Evolutionary conservation across 805 yeast species (phyloP).

Genomic region (Saccharomycopsis schoenii): DNA sequence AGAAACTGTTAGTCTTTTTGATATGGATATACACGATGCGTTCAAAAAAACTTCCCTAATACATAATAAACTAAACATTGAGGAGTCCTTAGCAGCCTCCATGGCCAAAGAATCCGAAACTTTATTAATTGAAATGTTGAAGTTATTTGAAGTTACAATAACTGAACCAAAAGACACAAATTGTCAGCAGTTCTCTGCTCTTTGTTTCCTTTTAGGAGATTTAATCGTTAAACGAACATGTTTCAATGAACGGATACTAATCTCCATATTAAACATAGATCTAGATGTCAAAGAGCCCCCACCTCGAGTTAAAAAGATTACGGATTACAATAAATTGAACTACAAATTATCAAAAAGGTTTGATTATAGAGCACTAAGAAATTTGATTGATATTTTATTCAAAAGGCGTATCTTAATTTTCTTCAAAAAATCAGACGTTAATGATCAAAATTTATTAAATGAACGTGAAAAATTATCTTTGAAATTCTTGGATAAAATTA

Average conservation of each 20-base stretch:
- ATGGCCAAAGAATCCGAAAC: slow-evolving; percentile 6
- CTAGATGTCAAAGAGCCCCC: slow-evolving; percentile 7
- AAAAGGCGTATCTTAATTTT: slow-evolving; percentile 5
- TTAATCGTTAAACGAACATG: slow-evolving; percentile 10
- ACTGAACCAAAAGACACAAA: neutral
- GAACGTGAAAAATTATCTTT: slow-evolving; percentile 9
- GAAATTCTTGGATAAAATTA: slow-evolving; percentile 10
- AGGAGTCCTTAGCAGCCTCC: neutral
- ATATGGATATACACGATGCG: neutral
- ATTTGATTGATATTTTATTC: slow-evolving; percentile 14
- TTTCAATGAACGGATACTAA: slow-evolving; percentile 3
- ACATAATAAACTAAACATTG: neutral
- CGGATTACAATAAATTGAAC: slow-evolving; percentile 6
- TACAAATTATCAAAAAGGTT: slow-evolving; percentile 12
- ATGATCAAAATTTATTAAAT: neutral
- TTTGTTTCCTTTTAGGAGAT: slow-evolving; percentile 11
- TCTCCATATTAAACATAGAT: neutral
- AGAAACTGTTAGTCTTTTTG: neutral
- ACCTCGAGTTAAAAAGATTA: neutral
- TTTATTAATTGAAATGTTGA: slow-evolving; percentile 5
- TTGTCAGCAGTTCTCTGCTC: slow-evolving; percentile 13
- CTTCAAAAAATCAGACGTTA: slow-evolving; percentile 4
- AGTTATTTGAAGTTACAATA: neutral
- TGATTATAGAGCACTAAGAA: slow-evolving; percentile 6
- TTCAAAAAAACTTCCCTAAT: neutral